Evolutionary conservation across 306 rosid genomes (phyloP), one percentile per base, ranked within the genome.

Genomic region (Hylodesmum podocarpum): DNA sequence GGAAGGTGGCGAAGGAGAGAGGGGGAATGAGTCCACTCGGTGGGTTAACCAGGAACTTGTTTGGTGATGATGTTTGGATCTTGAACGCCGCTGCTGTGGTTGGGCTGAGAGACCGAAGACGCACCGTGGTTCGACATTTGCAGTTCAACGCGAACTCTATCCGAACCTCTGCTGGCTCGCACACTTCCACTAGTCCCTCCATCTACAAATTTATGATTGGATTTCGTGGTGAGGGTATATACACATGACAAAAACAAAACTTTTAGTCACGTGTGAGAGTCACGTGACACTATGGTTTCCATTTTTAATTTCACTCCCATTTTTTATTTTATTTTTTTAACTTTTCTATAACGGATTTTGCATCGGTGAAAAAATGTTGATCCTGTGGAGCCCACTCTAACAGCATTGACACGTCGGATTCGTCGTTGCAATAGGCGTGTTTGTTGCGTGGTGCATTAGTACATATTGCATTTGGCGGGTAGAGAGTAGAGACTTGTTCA

Each of bases 11-110:
- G 55, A 55, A 47, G 78, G 90, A 85, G n/a, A 79, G 36, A 43
- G 92, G 92, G 2, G 81, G 78, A 79, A 92, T 81, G 77, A 90
- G 70, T 44, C 91, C 94, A 62, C 54, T 80, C 6, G 97, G 88
- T 0, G 96, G 97, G 79, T 87, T 92, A n/a, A 92, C 94, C 46
- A 87, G 83, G 86, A 90, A 92, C 61, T 90, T 92, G 79, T 86
- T 57, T 9, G 94, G 91, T 0, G 94, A 88, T 13, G 94, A 92
- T 73, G 96, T 92, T 72, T 87, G 96, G 84, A 92, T 84, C 78
- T 88, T 92, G 90, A 92, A 92, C 49, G 94, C 91, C 9, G 90
- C 65, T 0, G 87, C 73, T 57, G 80, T 9, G 75, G 86, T 73
- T 51, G 84, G 37, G 79, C 36, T 27, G 0, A 84, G 84, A 3